Conservation (phyloP, 257 asterid species). For the Plantago major region DNA sequence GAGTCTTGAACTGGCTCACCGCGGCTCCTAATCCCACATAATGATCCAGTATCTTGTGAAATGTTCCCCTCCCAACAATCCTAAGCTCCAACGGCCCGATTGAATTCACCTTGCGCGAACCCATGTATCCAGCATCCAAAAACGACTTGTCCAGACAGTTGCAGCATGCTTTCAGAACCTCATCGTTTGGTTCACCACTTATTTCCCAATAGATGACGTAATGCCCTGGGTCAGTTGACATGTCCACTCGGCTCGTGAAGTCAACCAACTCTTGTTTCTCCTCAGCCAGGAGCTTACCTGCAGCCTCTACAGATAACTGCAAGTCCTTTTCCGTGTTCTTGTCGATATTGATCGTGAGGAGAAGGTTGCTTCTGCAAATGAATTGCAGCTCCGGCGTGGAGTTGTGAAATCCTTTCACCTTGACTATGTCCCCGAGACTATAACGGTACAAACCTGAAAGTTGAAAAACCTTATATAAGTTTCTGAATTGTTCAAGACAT, state of each 20-base stretch:
- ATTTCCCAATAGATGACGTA: conserved; percentile 84
- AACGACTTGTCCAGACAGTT: conserved; percentile 75
- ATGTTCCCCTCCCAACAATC: conserved; percentile 66
- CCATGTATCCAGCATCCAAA: conserved; percentile 68
- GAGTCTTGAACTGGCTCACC: conserved; percentile 97
- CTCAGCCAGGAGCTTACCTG: conserved; percentile 44
- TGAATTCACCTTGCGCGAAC: conserved; percentile 56
- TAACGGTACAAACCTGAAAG: conserved; percentile 87
- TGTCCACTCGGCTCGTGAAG: conserved; percentile 74
- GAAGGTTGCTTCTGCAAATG: conserved; percentile 79
- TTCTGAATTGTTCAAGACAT: no score
- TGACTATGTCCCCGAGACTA: conserved; percentile 80
- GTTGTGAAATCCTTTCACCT: conserved; percentile 83
- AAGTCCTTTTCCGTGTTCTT: conserved; percentile 90
- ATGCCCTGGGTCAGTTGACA: conserved; percentile 59
- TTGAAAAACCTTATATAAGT: background rate
- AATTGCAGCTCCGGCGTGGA: conserved; percentile 89
- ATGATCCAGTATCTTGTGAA: conserved; percentile 83
- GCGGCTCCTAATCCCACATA: conserved; percentile 87
- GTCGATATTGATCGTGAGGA: conserved; percentile 83
- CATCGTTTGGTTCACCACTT: conserved; percentile 54
- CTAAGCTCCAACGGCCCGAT: conserved; percentile 80
- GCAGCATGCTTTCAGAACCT: conserved; percentile 65
- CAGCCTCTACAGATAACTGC: conserved; percentile 77
- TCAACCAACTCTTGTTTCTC: conserved; percentile 76